Base-by-base conservation (phyloP, 768 basidiomycete species). In the Mycena galopus region DNA sequence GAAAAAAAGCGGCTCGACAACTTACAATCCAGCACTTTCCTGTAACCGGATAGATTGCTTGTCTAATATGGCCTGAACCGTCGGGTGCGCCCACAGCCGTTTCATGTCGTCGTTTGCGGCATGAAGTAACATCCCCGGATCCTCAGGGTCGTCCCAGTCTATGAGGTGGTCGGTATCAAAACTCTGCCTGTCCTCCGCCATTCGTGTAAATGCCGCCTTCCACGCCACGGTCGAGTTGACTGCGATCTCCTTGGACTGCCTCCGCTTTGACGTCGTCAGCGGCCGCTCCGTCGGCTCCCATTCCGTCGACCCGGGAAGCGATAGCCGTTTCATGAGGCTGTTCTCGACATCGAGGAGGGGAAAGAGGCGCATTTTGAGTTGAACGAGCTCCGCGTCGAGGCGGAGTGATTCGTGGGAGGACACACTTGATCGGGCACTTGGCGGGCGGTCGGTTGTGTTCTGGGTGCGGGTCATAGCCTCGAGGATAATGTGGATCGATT, bases 21-120 rank as follows among this genome's bases (percentile, higher is more conserved):
- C n/a, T n/a, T 76, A 94, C 94, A 94, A 94, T 67, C 93, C 93
- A 58, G 90, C 88, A 84, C 88, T 87, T 70, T 93, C 92, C 78
- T 93, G 89, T 32, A 93, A 81, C 55, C 89, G 82, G 75, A 93
- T 83, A 66, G 85, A 87, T 68, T 88, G 86, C 27, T 81, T 81
- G 4, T 83, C 82, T 72, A 94, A 81, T 65, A 93, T 76, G n/a
- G 83, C 78, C 74, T 83, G 85, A 58, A 94, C 84, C 5, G 85
- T 86, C 2, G 88, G 85, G 74, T 94, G 91, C 42, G 83, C 84
- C 93, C 93, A 94, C 6, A 94, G 84, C n/a, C 81, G 83, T 57
- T 83, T 84, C 85, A 94, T 93, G 75, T 94, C 93, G 19, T 92
- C 92, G 4, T 86, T 82, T 73, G 92, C 93, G 3, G 91, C 91